Evolutionary conservation across 352 stramenopile genomes (phyloP).

Genomic region (Phytophthora syringae): DNA sequence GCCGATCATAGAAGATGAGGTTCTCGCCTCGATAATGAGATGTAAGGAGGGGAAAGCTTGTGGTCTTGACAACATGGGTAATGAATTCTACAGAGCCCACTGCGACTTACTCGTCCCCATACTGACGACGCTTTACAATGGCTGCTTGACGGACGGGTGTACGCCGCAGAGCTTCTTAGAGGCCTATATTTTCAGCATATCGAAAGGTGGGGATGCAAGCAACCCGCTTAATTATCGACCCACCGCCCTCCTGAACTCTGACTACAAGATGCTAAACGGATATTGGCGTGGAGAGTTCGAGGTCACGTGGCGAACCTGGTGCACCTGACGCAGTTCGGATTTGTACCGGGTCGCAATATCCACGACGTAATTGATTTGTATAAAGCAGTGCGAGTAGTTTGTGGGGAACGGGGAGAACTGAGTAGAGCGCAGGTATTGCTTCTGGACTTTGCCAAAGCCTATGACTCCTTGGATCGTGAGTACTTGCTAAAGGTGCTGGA

Average conservation of each 20-base stretch:
- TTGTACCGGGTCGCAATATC: neutral
- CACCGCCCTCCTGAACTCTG: slow-evolving; percentile 1
- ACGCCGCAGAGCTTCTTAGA: neutral
- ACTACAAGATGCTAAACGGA: slow-evolving; percentile 8
- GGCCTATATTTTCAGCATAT: slow-evolving; percentile 7
- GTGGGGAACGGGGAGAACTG: neutral
- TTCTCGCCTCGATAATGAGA: neutral
- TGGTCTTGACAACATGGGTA: neutral
- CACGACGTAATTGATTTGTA: slow-evolving; percentile 5
- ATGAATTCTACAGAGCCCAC: slow-evolving; percentile 6
- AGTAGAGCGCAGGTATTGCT: slow-evolving; percentile 1
- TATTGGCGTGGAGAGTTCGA: slow-evolving; percentile 1
- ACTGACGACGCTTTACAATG: neutral
- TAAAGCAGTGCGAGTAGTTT: neutral
- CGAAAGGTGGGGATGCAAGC: neutral
- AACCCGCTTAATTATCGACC: slow-evolving; percentile 9
- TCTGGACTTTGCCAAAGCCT: slow-evolving; percentile 13
- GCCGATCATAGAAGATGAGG: neutral
- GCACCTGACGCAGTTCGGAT: neutral
- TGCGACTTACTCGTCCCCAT: neutral
- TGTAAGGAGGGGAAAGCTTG: slow-evolving; percentile 5
- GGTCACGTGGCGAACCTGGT: neutral
- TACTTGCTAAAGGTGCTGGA: slow-evolving; percentile 9
- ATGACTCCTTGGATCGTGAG: slow-evolving; percentile 7
- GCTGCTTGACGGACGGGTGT: neutral